Base-by-base conservation (phyloP, 1,139 yeast genomes). In the Yamadazyma epiphylla region DNA sequence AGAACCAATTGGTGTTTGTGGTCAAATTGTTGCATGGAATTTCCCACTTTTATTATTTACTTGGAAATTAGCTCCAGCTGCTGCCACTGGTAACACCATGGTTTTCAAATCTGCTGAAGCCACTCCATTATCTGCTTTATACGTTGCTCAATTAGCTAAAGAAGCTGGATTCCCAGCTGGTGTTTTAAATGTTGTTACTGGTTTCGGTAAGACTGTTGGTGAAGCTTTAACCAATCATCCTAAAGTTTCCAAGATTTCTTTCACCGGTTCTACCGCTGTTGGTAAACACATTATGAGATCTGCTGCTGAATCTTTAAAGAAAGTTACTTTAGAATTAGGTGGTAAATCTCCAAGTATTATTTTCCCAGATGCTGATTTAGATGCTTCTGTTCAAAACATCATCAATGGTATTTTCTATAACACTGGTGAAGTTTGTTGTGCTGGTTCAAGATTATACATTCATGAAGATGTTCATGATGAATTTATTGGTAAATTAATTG, bases 401-500 rank as follows among this genome's bases (percentile, higher is more conserved):
- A 72, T 64, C 6, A 76, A 77, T 4, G 61, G 67, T 21, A 65
- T 70, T n/a, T 51, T 75, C 75, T 82, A 72, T 73, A 85, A 85
- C 69, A 77, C 85, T 46, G 95, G 95, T 58, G 94, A 85, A 63
- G 89, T 82, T 35, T 85, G 95, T 64, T 80, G 85, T 55, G 94
- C 94, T 25, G 91, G 94, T 43, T 83, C 94, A 29, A 79, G 95
- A 58, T 63, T 84, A 33, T 80, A 77, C 55, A 76, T 84, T 40
- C 94, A 85, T 61, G 88, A 81, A 47, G 77, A 72, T 31, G 62
- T 83, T 49, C 82, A 85, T 60, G 91, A 84, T 48, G 66, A 74
- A 49, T 70, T 84, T 43, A 56, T 83, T 28, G 67, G 58, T 33
- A 73, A 69, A 38, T 79, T 84, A 57, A 25, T 36, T 13, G 35